phyloP scores from a whole-genome alignment of 2,329 filamentous ascomycete genomes.

The Nothophaeocryptopus gaeumannii region DNA sequence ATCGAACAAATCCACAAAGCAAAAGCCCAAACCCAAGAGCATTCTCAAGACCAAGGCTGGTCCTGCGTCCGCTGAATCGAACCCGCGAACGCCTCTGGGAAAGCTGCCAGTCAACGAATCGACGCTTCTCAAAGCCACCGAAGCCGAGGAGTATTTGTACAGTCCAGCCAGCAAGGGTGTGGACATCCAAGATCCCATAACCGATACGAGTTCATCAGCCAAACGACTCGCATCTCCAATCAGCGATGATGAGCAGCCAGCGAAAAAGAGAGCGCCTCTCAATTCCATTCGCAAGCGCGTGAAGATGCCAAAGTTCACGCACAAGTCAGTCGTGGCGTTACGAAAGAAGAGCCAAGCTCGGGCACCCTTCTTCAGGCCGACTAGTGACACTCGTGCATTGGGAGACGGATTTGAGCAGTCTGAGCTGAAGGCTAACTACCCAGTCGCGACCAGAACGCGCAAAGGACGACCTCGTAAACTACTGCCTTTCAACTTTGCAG shows the following conservation, averaged over 20 bases:
- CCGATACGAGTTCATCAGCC: constrained; percentile 4
- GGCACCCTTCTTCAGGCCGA: constrained; percentile 6
- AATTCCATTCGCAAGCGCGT: constrained; percentile 25
- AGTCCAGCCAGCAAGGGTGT: constrained; percentile 5
- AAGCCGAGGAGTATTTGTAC: not conserved
- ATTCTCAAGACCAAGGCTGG: too few species aligned
- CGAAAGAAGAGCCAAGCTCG: constrained; percentile 14
- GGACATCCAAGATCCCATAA: constrained; percentile 21
- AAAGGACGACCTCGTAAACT: not conserved
- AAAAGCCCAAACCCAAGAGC: too few species aligned
- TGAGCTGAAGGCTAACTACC: constrained; percentile 16
- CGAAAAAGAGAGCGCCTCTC: constrained; percentile 15
- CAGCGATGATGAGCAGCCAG: not conserved
- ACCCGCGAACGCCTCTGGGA: too few species aligned
- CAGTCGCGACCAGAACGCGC: not conserved
- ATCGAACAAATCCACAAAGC: too few species aligned
- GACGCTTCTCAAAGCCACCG: constrained; percentile 13
- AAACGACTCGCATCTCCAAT: not conserved
- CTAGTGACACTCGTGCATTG: not conserved
- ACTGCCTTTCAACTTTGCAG: constrained; percentile 12
- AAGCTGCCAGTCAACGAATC: constrained; percentile 24
- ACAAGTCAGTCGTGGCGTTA: constrained; percentile 20
- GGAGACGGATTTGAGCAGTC: constrained; percentile 26
- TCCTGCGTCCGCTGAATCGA: too few species aligned
- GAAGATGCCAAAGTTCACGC: constrained; percentile 18